Conservation (phyloP, 768 basidiomycete genomes). For the Dacryopinax primogenitus region DNA sequence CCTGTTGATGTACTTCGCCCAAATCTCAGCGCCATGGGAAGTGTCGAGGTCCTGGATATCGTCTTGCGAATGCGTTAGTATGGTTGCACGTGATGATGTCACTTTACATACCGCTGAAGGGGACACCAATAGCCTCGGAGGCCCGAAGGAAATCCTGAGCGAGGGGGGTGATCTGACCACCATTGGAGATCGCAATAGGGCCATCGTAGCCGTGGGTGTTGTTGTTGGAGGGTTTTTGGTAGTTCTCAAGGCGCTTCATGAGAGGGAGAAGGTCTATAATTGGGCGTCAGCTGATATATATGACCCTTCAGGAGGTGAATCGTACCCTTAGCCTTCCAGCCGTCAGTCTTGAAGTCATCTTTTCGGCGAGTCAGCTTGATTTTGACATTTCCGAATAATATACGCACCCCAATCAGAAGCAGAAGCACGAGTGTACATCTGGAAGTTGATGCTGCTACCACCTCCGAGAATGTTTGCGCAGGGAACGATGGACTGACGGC, state of each 20-base stretch:
- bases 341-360: slow-evolving; percentile 63
- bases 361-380: slow-evolving; percentile 10
- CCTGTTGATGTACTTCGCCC: slow-evolving; percentile 67
- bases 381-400: not conserved
- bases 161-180: slow-evolving; percentile 47
- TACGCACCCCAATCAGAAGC: slow-evolving; percentile 54
- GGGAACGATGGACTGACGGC: slow-evolving; percentile 56
- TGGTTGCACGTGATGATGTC: slow-evolving; percentile 34
- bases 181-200: slow-evolving; percentile 61
- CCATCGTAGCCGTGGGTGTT: slow-evolving; percentile 58
- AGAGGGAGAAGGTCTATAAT: slow-evolving; percentile 55
- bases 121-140: slow-evolving; percentile 13
- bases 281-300: not conserved
- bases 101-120: slow-evolving; percentile 9
- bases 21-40: slow-evolving; percentile 51
- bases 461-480: slow-evolving; percentile 27
- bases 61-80: slow-evolving; percentile 38
- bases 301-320: not conserved
- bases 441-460: slow-evolving; percentile 54
- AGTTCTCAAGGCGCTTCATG: slow-evolving; percentile 69
- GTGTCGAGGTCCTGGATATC: slow-evolving; percentile 56
- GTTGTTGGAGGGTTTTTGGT: slow-evolving; percentile 59
- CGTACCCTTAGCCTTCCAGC: slow-evolving; percentile 52
- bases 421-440: slow-evolving; percentile 63
- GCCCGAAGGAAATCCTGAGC: slow-evolving; percentile 50